Conservation (phyloP, 106 monocot genomes). For the Platanthera guangdongensis region DNA sequence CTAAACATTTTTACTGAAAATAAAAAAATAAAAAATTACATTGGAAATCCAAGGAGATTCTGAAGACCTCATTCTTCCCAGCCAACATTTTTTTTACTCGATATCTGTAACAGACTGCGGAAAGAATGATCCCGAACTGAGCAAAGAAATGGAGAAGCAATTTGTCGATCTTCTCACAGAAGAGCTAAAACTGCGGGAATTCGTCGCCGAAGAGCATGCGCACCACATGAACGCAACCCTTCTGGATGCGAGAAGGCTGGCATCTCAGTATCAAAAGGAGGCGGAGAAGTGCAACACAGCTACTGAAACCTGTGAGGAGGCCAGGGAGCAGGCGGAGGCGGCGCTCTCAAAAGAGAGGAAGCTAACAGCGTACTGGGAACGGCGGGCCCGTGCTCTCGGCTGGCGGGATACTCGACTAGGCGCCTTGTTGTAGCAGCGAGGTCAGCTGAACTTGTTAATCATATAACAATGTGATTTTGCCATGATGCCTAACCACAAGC, state of each 20-base stretch:
- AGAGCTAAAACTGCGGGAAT: slow-evolving; percentile 67
- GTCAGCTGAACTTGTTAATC: background rate
- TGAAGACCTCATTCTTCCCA: no score
- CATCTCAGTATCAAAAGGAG: slow-evolving; percentile 77
- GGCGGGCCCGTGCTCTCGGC: slow-evolving; percentile 58
- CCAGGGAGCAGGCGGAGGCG: slow-evolving; percentile 57
- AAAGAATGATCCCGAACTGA: slow-evolving; percentile 71
- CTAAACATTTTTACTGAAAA: no score
- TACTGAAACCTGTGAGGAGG: slow-evolving; percentile 85
- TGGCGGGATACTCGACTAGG: slow-evolving; percentile 33
- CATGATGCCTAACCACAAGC: background rate
- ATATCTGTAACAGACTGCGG: slow-evolving; percentile 53
- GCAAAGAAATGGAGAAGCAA: slow-evolving; percentile 77
- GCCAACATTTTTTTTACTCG: no score
- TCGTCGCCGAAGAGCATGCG: slow-evolving; percentile 47
- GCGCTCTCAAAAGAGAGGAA: slow-evolving; percentile 56
- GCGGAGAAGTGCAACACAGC: slow-evolving; percentile 79
- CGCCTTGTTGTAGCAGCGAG: background rate
- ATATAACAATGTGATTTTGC: background rate
- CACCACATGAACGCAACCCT: slow-evolving; percentile 72
- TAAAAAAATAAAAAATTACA: no score
- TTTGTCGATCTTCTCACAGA: slow-evolving; percentile 67
- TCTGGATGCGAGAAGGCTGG: slow-evolving; percentile 60
- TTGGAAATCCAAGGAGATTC: no score
- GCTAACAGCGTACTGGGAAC: slow-evolving; percentile 58